Conservation (phyloP, 129 eudicot genomes). For the Helianthus tuberosus region DNA sequence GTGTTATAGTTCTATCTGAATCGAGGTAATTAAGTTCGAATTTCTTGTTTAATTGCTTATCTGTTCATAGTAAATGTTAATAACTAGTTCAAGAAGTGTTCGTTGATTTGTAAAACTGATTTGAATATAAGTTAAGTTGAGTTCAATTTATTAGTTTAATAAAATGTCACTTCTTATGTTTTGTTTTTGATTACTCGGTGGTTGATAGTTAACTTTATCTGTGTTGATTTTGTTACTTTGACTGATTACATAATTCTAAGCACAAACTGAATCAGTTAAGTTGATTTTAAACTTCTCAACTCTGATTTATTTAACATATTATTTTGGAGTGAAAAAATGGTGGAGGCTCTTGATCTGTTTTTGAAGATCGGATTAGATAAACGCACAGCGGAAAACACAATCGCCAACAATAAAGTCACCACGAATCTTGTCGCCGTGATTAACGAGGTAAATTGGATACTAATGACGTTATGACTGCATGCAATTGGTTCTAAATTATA, state of each 20-base stretch:
- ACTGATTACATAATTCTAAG: not conserved
- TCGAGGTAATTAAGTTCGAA: not conserved
- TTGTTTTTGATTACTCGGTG: not conserved
- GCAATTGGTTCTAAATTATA: slow-evolving; percentile 8
- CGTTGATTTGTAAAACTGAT: not conserved
- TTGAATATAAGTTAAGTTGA: not conserved
- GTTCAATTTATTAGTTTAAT: too few relatives aligned
- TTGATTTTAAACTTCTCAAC: not conserved
- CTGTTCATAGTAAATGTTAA: not conserved
- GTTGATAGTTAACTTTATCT: not conserved
- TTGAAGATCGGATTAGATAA: slow-evolving; percentile 66
- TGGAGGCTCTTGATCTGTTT: slow-evolving; percentile 57
- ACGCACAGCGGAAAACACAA: slow-evolving; percentile 10
- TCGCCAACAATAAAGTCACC: slow-evolving; percentile 82
- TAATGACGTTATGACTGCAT: not conserved
- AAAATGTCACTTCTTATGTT: not conserved
- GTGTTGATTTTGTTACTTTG: not conserved
- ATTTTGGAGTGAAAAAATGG: slow-evolving; percentile 23
- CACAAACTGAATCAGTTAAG: not conserved
- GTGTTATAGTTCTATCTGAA: not conserved
- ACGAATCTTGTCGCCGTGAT: slow-evolving; percentile 70
- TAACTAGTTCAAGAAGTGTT: not conserved
- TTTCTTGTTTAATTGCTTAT: not conserved
- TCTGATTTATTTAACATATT: not conserved
- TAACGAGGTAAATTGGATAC: slow-evolving; percentile 57